Conservation (phyloP, 495 filamentous ascomycete genomes). For the Aspergillus wentii region DNA sequence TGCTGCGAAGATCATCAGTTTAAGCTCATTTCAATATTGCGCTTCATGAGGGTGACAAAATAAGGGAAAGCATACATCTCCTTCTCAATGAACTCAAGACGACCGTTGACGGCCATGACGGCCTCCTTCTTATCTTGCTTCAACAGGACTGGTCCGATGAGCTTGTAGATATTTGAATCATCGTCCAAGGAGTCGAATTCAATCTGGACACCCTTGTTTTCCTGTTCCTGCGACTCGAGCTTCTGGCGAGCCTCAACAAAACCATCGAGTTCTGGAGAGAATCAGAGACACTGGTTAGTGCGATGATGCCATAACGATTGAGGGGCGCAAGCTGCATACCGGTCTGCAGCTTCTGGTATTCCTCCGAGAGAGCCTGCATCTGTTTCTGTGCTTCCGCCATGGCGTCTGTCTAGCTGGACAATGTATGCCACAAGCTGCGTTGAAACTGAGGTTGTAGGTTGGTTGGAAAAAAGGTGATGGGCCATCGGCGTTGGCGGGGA, state of each 20-base stretch:
- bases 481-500: background rate
- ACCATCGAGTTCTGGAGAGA: slow-evolving; percentile 64
- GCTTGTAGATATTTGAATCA: slow-evolving; percentile 87
- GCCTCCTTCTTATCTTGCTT: slow-evolving; percentile 93
- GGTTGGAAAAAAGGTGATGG: background rate
- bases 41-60: background rate
- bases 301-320: background rate
- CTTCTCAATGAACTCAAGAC: slow-evolving; percentile 86
- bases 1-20: slow-evolving; percentile 43
- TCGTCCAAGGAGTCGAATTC: slow-evolving; percentile 78
- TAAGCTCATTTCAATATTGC: background rate
- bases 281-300: slow-evolving; percentile 8
- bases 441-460: too few relatives aligned
- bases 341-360: slow-evolving; percentile 81
- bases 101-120: slow-evolving; percentile 79
- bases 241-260: slow-evolving; percentile 79
- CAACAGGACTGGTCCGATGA: slow-evolving; percentile 85
- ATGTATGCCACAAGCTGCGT: too few relatives aligned
- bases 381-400: slow-evolving; percentile 57
- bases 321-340: slow-evolving; percentile 41
- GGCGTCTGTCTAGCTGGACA: slow-evolving; percentile 10
- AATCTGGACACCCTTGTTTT: slow-evolving; percentile 86
- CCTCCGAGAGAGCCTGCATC: slow-evolving; percentile 78
- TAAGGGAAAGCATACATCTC: slow-evolving; percentile 68
- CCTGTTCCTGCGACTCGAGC: slow-evolving; percentile 89